Evolutionary conservation across 176 grass and related monocot species (phyloP).

Genomic region (Canna indica): DNA sequence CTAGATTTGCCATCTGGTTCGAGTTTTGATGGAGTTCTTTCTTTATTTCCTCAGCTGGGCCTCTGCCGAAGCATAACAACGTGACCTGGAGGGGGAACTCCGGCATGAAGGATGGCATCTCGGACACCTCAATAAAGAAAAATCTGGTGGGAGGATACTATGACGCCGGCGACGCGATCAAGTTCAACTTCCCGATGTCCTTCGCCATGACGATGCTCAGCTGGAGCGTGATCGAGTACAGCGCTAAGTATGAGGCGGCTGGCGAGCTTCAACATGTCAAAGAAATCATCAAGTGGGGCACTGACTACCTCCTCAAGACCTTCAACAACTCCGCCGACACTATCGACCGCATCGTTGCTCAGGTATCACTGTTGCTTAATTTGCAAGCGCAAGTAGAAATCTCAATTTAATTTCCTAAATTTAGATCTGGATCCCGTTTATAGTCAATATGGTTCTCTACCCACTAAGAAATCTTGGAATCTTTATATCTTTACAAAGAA

Average conservation of each 20-base stretch:
- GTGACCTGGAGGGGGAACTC: slow-evolving; percentile 16
- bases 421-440: background rate
- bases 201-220: slow-evolving; percentile 14
- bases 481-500: too few relatives aligned
- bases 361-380: background rate
- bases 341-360: slow-evolving; percentile 6
- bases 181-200: slow-evolving; percentile 19
- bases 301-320: slow-evolving; percentile 17
- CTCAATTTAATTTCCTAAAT: background rate
- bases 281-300: slow-evolving; percentile 10
- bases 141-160: slow-evolving; percentile 12
- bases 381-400: background rate
- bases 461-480: too few relatives aligned
- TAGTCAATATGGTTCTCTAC: background rate
- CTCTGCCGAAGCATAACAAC: slow-evolving; percentile 10
- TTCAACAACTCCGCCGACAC: slow-evolving; percentile 12
- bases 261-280: slow-evolving; percentile 10
- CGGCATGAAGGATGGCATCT: background rate
- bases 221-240: slow-evolving; percentile 22
- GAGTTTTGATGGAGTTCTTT: background rate
- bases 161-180: slow-evolving; percentile 10
- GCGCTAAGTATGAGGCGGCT: slow-evolving; percentile 1
- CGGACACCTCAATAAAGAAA: background rate
- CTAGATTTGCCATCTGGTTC: background rate
- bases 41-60: background rate